Evolutionary conservation across 805 yeast genomes (phyloP).

Genomic region (Yarrowia sp.): DNA sequence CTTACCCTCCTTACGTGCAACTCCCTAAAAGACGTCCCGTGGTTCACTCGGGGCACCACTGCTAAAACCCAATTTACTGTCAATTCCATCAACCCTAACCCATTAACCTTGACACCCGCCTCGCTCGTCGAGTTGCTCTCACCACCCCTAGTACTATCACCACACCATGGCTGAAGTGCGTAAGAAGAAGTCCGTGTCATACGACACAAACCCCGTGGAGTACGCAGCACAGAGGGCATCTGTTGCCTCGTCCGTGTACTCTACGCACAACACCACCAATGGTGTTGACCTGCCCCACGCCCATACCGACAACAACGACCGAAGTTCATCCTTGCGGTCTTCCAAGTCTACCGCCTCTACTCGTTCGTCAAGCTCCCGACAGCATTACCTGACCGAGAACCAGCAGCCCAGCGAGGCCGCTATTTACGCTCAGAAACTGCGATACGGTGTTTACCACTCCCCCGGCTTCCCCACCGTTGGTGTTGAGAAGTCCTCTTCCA

Average conservation of each 20-base stretch:
- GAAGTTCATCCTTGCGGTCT: slow-evolving; percentile 19
- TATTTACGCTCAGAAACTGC: slow-evolving; percentile 37
- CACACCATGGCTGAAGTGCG: slow-evolving; percentile 26
- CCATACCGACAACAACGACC: slow-evolving; percentile 9
- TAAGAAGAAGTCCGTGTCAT: slow-evolving; percentile 25
- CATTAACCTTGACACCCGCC: slow-evolving; percentile 24
- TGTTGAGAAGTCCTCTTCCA: slow-evolving; percentile 35
- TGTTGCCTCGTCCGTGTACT: slow-evolving; percentile 14
- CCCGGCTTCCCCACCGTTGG: slow-evolving; percentile 42
- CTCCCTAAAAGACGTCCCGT: slow-evolving; percentile 20
- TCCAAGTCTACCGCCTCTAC: slow-evolving; percentile 20
- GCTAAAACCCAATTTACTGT: slow-evolving; percentile 3
- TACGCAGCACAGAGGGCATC: slow-evolving; percentile 23
- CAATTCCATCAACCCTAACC: slow-evolving; percentile 7
- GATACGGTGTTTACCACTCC: slow-evolving; percentile 36
- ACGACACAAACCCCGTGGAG: slow-evolving; percentile 22
- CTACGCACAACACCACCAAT: slow-evolving; percentile 25
- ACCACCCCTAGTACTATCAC: slow-evolving; percentile 20
- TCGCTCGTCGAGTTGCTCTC: slow-evolving; percentile 23
- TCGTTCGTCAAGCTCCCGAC: slow-evolving; percentile 23
- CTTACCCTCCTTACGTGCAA: neutral
- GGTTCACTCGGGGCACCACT: slow-evolving; percentile 12
- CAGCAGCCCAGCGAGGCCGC: slow-evolving; percentile 24
- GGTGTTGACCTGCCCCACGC: slow-evolving; percentile 24
- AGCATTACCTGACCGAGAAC: slow-evolving; percentile 13